Base-by-base conservation (phyloP, 225 moss, liverwort and hornwort species). In the Takakia lepidozioides region DNA sequence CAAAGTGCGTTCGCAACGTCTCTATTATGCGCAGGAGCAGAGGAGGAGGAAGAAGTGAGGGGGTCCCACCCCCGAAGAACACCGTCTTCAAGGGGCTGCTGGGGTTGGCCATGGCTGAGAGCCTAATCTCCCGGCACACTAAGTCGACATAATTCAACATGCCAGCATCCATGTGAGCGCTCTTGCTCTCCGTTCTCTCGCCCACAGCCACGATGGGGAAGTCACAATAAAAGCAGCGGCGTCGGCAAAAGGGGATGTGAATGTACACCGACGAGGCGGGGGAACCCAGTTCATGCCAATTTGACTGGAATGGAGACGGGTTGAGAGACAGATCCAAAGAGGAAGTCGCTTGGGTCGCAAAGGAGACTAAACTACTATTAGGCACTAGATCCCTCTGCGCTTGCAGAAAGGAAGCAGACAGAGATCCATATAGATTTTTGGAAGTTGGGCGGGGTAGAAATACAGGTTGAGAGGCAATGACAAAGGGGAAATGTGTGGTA, bases 41-140 rank as follows among this genome's bases (percentile, higher is more conserved):
- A 19, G 74, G 54, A 43, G 80, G 76, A 3, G 87, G 75, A 14
- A 98, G 55, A 37, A 98, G 75, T 3, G 95, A 98, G 4, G 90
- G 95, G 3, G 95, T 98, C 15, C 95, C 95, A 20, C 95, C 95
- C 15, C 95, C 95, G 22, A 98, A 87, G 65, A 98, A 98, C 2
- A 98, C 60, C 0, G 95, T 98, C 38, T 80, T 63, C 41, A 98
- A 55, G 15, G 54, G 64, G 3, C 45, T 52, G 23, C 54, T 67
- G 3, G 52, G 22, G 40, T 56, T 72, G 11, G 46, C 57, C 20
- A 29, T 49, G 11, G 86, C 87, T 3, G 84, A 71, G n/a, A 61
- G 47, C 21, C 80, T 69, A 63, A 98, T 91, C 62, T 98, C 90
- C 10, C 71, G 74, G 40, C 95, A 98, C 1, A 98, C 66, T 17